These are phyloP conservation scores for Ogataea kodamae DNA, from an alignment of 805 yeast genomes.

Conservation along the genomic window DNA sequence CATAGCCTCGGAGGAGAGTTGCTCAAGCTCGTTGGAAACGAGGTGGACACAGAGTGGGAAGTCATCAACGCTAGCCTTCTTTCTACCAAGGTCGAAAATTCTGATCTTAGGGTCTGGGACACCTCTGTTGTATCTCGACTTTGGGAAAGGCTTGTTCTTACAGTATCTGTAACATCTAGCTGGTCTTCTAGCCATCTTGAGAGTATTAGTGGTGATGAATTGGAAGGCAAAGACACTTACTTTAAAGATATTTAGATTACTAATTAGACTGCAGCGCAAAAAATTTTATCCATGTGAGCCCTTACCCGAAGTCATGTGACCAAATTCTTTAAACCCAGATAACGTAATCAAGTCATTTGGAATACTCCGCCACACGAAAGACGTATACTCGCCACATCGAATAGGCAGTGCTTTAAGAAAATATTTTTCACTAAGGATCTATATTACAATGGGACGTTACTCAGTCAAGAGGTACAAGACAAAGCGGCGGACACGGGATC, in stretches of 20 bases:
- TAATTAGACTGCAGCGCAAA: slow-evolving; percentile 7
- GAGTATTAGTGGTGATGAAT: slow-evolving; percentile 19
- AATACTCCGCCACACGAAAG: too few species aligned
- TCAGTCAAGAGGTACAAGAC: slow-evolving; percentile 86
- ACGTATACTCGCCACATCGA: too few species aligned
- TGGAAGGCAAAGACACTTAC: slow-evolving; percentile 6
- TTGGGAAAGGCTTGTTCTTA: slow-evolving; percentile 99
- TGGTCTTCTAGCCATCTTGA: slow-evolving; percentile 99
- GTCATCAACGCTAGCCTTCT: slow-evolving; percentile 99
- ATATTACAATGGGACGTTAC: slow-evolving; percentile 70
- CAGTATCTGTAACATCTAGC: slow-evolving; percentile 99
- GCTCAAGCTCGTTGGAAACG: slow-evolving; percentile 99
- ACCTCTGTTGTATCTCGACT: slow-evolving; percentile 99
- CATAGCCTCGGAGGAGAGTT: slow-evolving; percentile 98
- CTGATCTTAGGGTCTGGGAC: slow-evolving; percentile 99
- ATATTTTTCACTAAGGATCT: background rate
- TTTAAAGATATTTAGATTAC: slow-evolving; percentile 10
- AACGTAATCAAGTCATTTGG: background rate
- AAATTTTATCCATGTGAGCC: slow-evolving; percentile 6
- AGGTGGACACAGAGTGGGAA: slow-evolving; percentile 99
- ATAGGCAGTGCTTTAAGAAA: slow-evolving; percentile 1
- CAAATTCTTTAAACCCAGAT: background rate
- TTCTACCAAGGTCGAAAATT: slow-evolving; percentile 98
- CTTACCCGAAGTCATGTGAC: slow-evolving; percentile 7
- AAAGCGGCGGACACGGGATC: slow-evolving; percentile 78